Conservation (phyloP, 805 yeast genomes). For the Brettanomyces custersianus region DNA sequence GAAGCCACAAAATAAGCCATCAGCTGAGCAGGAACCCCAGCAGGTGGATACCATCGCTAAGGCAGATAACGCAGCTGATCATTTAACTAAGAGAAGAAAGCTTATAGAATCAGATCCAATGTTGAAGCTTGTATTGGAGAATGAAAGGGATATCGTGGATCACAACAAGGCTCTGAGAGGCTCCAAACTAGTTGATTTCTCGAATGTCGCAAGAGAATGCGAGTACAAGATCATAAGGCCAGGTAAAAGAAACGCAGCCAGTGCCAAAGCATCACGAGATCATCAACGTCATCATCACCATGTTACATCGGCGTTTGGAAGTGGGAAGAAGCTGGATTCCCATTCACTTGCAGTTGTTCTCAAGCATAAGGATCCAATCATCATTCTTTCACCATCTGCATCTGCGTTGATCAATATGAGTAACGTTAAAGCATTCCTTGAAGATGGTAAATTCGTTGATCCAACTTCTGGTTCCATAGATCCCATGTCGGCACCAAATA, state of each 20-base stretch:
- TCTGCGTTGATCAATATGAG: slow-evolving; percentile 58
- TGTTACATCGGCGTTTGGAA: too few relatives aligned
- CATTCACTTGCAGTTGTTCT: slow-evolving; percentile 5
- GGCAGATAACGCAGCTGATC: slow-evolving; percentile 4
- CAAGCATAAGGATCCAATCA: slow-evolving; percentile 52
- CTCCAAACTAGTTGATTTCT: slow-evolving; percentile 54
- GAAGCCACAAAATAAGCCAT: slow-evolving; percentile 4
- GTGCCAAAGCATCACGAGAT: neutral
- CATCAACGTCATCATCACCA: slow-evolving; percentile 10
- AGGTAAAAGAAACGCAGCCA: slow-evolving; percentile 3
- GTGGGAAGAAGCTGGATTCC: slow-evolving; percentile 5
- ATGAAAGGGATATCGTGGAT: slow-evolving; percentile 35
- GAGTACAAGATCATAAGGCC: slow-evolving; percentile 46
- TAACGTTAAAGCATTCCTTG: slow-evolving; percentile 62
- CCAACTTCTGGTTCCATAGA: slow-evolving; percentile 21
- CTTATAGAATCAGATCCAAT: slow-evolving; percentile 38
- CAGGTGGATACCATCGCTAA: neutral
- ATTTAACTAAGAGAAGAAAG: slow-evolving; percentile 12
- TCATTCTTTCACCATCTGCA: slow-evolving; percentile 71
- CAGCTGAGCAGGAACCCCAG: slow-evolving; percentile 1
- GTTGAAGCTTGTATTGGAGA: slow-evolving; percentile 33
- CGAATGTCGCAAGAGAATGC: slow-evolving; percentile 57
- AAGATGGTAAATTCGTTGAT: slow-evolving; percentile 58
- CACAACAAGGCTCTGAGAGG: slow-evolving; percentile 44
- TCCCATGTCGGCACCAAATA: slow-evolving; percentile 14